Evolutionary conservation across 805 yeast genomes (phyloP).

Genomic region (Kregervanrija pseudodelftensis): DNA sequence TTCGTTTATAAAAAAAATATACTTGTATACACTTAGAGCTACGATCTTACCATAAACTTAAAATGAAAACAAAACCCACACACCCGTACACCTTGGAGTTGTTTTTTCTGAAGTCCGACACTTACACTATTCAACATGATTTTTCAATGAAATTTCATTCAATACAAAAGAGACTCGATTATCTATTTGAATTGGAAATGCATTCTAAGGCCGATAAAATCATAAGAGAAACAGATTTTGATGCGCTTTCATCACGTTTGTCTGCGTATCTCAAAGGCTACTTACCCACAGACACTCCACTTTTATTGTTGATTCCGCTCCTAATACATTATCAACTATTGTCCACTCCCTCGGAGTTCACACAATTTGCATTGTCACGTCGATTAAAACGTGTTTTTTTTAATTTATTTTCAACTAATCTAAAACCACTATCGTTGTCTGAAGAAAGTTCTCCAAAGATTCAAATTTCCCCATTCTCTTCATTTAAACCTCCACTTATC

Average conservation of each 20-base stretch:
- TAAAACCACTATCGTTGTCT: not conserved
- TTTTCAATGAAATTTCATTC: too few relatives aligned
- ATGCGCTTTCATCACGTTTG: slow-evolving; percentile 60
- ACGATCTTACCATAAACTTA: too few relatives aligned
- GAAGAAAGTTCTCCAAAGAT: not conserved
- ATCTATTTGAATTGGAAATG: too few relatives aligned
- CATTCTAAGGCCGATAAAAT: slow-evolving; percentile 11
- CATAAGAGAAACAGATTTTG: slow-evolving; percentile 47
- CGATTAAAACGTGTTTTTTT: slow-evolving; percentile 32
- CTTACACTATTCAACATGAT: too few relatives aligned
- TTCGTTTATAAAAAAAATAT: too few relatives aligned
- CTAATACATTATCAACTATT: slow-evolving; percentile 32
- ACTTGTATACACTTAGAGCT: too few relatives aligned
- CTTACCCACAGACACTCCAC: slow-evolving; percentile 30
- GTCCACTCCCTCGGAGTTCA: slow-evolving; percentile 32
- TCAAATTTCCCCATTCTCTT: not conserved
- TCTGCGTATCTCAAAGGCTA: slow-evolving; percentile 47
- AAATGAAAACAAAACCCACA: too few relatives aligned
- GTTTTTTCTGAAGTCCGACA: too few relatives aligned
- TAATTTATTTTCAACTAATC: slow-evolving; percentile 16
- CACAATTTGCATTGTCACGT: slow-evolving; percentile 26
- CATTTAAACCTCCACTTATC: slow-evolving; percentile 51
- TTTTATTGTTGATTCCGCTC: slow-evolving; percentile 28
- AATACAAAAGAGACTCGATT: too few relatives aligned
- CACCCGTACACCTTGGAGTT: too few relatives aligned